Evolutionary conservation across 2,329 filamentous ascomycete species (phyloP).

Genomic region (Hypoxylon sp.): DNA sequence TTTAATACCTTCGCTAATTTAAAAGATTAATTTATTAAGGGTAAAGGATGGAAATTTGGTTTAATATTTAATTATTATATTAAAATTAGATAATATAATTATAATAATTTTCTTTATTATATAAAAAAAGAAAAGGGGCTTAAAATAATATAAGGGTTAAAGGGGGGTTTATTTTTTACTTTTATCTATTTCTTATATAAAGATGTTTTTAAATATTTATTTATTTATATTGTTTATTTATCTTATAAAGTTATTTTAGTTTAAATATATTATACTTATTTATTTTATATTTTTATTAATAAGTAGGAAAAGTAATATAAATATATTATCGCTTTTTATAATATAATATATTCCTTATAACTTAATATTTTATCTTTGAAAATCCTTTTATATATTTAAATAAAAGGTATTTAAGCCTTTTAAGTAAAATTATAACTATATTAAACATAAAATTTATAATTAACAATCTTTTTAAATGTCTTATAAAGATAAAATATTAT

Average conservation of each 20-base stretch:
- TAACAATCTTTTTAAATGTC: background rate
- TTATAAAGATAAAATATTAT: background rate
- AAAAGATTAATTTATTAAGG: slow-evolving; percentile 1
- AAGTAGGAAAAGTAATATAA: no score
- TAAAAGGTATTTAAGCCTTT: background rate
- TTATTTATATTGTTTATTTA: background rate
- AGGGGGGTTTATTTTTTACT: background rate
- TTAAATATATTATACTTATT: slow-evolving; percentile 2
- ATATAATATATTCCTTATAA: background rate
- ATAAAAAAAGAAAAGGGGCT: no score
- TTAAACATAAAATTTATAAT: background rate
- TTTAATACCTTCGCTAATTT: background rate
- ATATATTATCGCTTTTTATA: background rate
- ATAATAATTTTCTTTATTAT: background rate
- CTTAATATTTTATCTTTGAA: background rate
- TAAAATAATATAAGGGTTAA: background rate
- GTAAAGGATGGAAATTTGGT: background rate
- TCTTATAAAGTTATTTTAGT: background rate
- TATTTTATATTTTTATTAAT: background rate
- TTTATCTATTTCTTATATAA: background rate
- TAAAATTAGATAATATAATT: background rate
- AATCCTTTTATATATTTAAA: background rate
- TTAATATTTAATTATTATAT: slow-evolving; percentile 1
- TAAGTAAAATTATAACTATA: background rate
- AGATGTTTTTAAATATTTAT: background rate